Percentiles rank a stretch among this genome's conserved stretches.
phyloP scores from a whole-genome alignment of 2,329 filamentous ascomycete species.

The Calonectria multiphialidica region DNA sequence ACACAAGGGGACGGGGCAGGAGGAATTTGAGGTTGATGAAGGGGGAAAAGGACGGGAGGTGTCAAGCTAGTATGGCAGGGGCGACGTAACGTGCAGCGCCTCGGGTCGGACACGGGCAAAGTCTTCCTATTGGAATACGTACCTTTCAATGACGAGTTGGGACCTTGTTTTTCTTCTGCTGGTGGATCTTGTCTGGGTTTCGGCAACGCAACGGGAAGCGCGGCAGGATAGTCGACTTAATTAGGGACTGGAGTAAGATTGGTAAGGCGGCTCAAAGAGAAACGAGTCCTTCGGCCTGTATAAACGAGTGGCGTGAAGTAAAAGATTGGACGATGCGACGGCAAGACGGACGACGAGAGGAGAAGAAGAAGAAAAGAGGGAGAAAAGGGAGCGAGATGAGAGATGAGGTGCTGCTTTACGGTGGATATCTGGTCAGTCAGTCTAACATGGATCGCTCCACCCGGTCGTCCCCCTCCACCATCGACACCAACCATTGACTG shows the following conservation, averaged over 20 bases:
- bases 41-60: conserved; percentile 34
- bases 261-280: conserved; percentile 37
- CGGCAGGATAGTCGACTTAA: conserved; percentile 25
- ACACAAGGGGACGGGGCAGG: conserved; percentile 8
- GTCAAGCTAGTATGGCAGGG: conserved; percentile 37
- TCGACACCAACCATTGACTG: conserved; percentile 14
- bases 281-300: conserved; percentile 47
- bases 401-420: conserved; percentile 41
- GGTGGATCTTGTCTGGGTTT: conserved; percentile 29
- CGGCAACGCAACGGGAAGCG: conserved; percentile 37
- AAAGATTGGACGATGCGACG: conserved; percentile 45
- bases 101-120: conserved; percentile 27
- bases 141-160: conserved; percentile 38
- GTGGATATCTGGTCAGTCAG: conserved; percentile 39
- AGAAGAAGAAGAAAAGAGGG: conserved; percentile 40
- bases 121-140: conserved; percentile 31
- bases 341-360: conserved; percentile 43
- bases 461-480: conserved; percentile 16
- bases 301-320: conserved; percentile 56
- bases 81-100: conserved; percentile 34
- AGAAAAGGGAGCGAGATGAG: conserved; percentile 39
- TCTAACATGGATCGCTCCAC: conserved; percentile 35
- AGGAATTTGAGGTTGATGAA: conserved; percentile 26
- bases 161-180: conserved; percentile 32
- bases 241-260: conserved; percentile 41